A percentile compares a stretch with the other conserved stretches of the same genome.
These are phyloP conservation scores for Nicotiana tabacum DNA, from an alignment of 257 asterid species.

Conservation along the genomic window DNA sequence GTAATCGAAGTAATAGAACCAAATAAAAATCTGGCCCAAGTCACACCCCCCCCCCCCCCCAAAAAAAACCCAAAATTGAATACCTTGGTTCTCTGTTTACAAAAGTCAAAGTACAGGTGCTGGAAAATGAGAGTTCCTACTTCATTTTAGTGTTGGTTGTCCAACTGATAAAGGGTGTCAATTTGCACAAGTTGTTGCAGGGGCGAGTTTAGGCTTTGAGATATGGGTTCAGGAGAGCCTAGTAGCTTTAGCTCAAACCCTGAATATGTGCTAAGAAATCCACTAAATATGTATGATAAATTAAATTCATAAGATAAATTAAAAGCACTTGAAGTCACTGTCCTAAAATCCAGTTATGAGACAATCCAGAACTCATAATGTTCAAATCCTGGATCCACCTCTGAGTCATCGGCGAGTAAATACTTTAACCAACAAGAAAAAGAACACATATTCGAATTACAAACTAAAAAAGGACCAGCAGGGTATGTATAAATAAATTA, in stretches of 20 bases:
- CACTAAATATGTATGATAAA: too few relatives aligned
- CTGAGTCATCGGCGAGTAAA: not conserved
- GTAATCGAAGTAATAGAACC: not conserved
- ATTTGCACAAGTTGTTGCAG: not conserved
- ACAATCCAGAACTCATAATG: too few relatives aligned
- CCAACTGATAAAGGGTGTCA: not conserved
- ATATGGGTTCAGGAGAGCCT: too few relatives aligned
- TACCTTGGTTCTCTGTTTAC: not conserved
- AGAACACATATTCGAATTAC: not conserved
- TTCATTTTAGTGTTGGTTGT: not conserved
- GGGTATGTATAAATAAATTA: constrained; percentile 18
- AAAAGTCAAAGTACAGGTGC: not conserved
- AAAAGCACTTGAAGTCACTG: too few relatives aligned
- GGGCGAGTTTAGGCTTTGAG: too few relatives aligned
- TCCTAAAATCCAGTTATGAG: too few relatives aligned
- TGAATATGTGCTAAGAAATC: too few relatives aligned
- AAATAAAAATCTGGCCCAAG: not conserved
- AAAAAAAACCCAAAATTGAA: not conserved
- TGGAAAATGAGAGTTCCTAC: not conserved
- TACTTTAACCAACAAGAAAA: not conserved
- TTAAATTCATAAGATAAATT: too few relatives aligned
- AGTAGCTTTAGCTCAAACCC: too few relatives aligned
- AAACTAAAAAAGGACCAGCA: not conserved
- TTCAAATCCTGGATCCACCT: too few relatives aligned
- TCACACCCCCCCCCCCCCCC: too few relatives aligned